phyloP scores from a whole-genome alignment of 108 stramenopile genomes.

The Cyclostephanos tholiformis region DNA sequence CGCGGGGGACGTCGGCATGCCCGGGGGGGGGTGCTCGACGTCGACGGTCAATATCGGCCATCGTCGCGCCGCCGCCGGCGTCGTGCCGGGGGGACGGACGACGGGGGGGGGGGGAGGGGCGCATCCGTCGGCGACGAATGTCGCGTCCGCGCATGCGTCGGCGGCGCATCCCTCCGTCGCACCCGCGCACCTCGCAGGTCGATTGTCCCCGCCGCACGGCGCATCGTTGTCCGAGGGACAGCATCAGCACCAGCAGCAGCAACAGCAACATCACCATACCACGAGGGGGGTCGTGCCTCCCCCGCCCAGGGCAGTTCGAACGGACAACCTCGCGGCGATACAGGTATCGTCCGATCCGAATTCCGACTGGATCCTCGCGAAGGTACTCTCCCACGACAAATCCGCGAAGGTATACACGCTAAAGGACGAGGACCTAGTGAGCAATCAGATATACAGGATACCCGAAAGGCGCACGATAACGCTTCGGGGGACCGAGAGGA shows the following conservation, averaged over 20 bases:
- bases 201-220: neutral
- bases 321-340: constrained; percentile 79
- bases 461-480: constrained; percentile 70
- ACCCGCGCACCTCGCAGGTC: neutral
- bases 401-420: constrained; percentile 68
- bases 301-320: constrained; percentile 33
- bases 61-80: too few species aligned
- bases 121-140: too few species aligned
- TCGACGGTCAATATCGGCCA: too few species aligned
- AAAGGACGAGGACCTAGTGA: constrained; percentile 81
- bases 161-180: too few species aligned
- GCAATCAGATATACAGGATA: constrained; percentile 75
- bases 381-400: constrained; percentile 72
- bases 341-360: constrained; percentile 57
- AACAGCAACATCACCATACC: neutral
- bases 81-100: too few species aligned
- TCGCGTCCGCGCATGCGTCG: too few species aligned
- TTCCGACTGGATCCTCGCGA: constrained; percentile 87
- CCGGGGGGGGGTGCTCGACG: too few species aligned
- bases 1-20: too few species aligned
- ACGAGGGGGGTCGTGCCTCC: constrained; percentile 14
- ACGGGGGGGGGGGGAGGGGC: too few species aligned
- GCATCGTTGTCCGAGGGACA: neutral
- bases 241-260: constrained; percentile 9
- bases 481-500: constrained; percentile 38